These are phyloP conservation scores for Scytalidium sp. DNA, from an alignment of 2,329 filamentous ascomycete species.

Conservation along the genomic window DNA sequence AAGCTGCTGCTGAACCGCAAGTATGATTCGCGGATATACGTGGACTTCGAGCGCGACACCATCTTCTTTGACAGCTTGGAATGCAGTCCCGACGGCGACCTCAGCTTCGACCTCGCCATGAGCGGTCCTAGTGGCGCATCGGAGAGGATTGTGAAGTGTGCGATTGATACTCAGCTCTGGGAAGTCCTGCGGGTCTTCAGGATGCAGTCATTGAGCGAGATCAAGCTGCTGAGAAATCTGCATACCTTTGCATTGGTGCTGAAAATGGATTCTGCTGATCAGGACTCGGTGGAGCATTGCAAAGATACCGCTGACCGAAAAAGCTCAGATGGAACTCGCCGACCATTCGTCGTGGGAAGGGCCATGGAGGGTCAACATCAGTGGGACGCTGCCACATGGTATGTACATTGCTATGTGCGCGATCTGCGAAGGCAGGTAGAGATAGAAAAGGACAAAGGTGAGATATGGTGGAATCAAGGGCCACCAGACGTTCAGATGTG, in stretches of 20 bases:
- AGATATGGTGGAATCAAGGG: constrained; percentile 7
- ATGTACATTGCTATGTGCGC: constrained; percentile 19
- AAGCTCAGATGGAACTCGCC: constrained; percentile 8
- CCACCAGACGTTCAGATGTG: constrained; percentile 21
- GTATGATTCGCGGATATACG: constrained; percentile 18
- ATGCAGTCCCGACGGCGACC: constrained; percentile 22
- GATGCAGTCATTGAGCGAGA: constrained; percentile 18
- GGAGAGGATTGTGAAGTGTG: constrained; percentile 16
- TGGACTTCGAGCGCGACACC: constrained; percentile 21
- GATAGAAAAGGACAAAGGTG: constrained; percentile 5
- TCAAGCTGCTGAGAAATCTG: constrained; percentile 17
- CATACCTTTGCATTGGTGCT: constrained; percentile 19
- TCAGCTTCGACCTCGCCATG: constrained; percentile 18
- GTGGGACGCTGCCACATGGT: constrained; percentile 13
- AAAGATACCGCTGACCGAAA: neutral
- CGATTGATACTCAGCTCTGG: constrained; percentile 22
- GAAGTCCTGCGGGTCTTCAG: constrained; percentile 22
- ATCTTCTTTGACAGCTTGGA: constrained; percentile 24
- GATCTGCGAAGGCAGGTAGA: constrained; percentile 17
- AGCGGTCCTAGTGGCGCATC: constrained; percentile 12
- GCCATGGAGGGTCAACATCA: constrained; percentile 9
- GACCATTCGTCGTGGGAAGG: constrained; percentile 6
- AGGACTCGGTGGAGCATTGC: neutral
- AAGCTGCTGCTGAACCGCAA: constrained; percentile 18
- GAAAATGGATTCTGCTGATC: neutral